phyloP scores from a whole-genome alignment of 2,329 filamentous ascomycete species.

The Colletotrichum filicis region DNA sequence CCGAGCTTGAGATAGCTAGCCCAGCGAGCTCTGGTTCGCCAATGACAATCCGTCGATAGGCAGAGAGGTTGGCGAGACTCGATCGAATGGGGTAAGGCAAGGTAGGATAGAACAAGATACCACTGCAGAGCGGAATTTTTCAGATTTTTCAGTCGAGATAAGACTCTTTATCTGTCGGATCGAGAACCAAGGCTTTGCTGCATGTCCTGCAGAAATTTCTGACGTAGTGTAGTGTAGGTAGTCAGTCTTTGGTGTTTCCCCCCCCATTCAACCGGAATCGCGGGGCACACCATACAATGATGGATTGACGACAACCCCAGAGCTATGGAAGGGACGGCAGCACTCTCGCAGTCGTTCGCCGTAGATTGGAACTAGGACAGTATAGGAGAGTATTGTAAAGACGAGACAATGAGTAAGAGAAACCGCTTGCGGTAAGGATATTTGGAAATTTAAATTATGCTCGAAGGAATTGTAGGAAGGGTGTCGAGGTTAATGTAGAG shows the following conservation, averaged over 20 bases:
- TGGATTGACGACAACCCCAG: background rate
- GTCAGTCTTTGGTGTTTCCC: background rate
- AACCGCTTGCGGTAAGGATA: background rate
- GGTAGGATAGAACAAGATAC: background rate
- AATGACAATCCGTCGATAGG: conserved; percentile 1
- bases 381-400: background rate
- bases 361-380: background rate
- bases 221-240: background rate
- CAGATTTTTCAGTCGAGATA: background rate
- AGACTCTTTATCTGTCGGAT: background rate
- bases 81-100: background rate
- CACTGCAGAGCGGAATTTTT: background rate
- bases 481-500: background rate
- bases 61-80: background rate
- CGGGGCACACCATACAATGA: background rate
- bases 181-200: background rate
- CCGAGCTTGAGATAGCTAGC: background rate
- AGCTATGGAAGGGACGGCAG: background rate
- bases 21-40: background rate
- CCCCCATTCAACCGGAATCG: background rate
- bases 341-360: background rate
- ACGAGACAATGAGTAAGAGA: background rate
- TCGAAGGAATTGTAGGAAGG: background rate
- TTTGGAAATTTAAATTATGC: background rate
- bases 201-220: background rate